Conservation (phyloP, 2,329 filamentous ascomycete genomes). For the Beauveria australis region DNA sequence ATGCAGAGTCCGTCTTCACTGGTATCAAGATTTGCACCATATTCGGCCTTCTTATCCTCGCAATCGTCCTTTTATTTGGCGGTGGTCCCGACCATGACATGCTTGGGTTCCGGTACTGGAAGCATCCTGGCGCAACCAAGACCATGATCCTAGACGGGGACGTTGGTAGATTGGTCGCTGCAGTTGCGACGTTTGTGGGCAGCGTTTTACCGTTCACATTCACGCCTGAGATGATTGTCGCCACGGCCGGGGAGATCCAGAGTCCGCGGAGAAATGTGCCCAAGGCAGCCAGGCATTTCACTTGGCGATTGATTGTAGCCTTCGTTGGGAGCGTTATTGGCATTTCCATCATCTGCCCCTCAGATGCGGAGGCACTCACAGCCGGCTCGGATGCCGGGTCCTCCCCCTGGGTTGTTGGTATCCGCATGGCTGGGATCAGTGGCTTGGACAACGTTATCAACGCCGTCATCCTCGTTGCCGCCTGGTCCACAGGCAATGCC, state of each 20-base stretch:
- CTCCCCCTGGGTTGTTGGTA: constrained; percentile 58
- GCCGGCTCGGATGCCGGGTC: constrained; percentile 23
- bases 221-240: too few relatives aligned
- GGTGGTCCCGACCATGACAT: neutral
- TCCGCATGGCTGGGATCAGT: constrained; percentile 50
- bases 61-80: neutral
- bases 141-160: neutral
- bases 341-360: constrained; percentile 21
- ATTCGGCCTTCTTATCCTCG: neutral
- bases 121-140: neutral
- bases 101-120: constrained; percentile 1
- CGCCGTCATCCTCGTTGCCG: constrained; percentile 23
- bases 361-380: constrained; percentile 22
- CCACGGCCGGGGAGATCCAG: too few relatives aligned
- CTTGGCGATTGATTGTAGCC: neutral
- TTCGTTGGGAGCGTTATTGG: constrained; percentile 12
- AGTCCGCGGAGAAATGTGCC: neutral
- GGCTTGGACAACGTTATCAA: constrained; percentile 60
- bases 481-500: too few relatives aligned
- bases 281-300: neutral
- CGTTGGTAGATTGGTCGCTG: neutral
- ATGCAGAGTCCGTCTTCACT: constrained; percentile 1
- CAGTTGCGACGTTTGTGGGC: neutral
- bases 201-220: neutral
- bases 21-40: neutral